phyloP scores from a whole-genome alignment of 2,329 filamentous ascomycete species.

The Venturia asperata region DNA sequence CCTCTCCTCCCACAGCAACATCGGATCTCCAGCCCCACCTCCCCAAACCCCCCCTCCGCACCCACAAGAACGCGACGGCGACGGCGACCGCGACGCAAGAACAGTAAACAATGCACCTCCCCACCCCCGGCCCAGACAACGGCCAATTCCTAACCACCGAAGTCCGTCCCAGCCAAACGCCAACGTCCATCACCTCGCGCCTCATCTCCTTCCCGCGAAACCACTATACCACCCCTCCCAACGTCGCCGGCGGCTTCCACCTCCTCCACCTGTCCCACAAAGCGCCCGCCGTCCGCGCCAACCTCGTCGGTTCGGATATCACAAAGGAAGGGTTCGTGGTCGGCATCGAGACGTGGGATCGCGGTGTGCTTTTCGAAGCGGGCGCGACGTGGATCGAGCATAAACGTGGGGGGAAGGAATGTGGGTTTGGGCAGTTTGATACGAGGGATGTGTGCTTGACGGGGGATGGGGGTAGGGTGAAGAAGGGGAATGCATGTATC shows the following conservation, averaged over 20 bases:
- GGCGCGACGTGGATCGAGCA: conserved; percentile 28
- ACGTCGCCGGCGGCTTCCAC: conserved; percentile 27
- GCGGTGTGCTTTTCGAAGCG: conserved; percentile 23
- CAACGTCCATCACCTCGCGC: conserved; percentile 24
- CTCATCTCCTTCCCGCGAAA: conserved; percentile 24
- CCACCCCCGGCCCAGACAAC: conserved; percentile 24
- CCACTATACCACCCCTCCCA: conserved; percentile 27
- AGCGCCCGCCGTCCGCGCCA: conserved; percentile 23
- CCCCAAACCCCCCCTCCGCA: background rate
- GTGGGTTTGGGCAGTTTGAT: conserved; percentile 27
- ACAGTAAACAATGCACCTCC: conserved; percentile 20
- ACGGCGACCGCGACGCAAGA: too few species aligned
- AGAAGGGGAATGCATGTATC: background rate
- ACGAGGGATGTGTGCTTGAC: conserved; percentile 21
- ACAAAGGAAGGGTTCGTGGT: conserved; percentile 24
- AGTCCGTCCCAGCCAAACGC: conserved; percentile 23
- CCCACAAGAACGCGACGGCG: too few species aligned
- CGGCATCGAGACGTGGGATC: conserved; percentile 26
- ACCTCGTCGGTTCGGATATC: conserved; percentile 26
- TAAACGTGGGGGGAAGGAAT: conserved; percentile 26
- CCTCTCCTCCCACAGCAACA: background rate
- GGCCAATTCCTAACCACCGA: conserved; percentile 28
- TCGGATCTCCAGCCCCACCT: background rate
- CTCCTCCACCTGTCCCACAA: conserved; percentile 23
- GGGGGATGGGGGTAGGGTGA: background rate